Evolutionary conservation across 768 basidiomycete species (phyloP), one percentile per base, ranked within the genome.

Genomic region (Atractiella rhizophila): DNA sequence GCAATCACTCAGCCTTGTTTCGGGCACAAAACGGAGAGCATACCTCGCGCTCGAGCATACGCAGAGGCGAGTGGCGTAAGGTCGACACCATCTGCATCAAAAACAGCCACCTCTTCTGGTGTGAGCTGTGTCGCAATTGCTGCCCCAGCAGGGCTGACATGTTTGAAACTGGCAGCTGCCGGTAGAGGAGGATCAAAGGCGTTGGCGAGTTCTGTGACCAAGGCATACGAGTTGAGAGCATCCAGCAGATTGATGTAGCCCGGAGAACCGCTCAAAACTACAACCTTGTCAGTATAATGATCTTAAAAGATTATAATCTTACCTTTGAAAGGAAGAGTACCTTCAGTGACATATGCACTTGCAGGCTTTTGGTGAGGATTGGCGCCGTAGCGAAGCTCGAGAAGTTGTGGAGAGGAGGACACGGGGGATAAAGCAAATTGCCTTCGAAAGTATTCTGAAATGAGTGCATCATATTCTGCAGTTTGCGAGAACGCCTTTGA

Each of bases 321-420:
- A 81, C 86, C 79, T 65, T 77, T 86, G 69, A 98, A 88, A 15
- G 91, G 91, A 31, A 98, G 66, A 51, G 73, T 70, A 18, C 85
- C 83, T 42, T 75, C 69, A 2, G 75, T 67, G 8, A 96, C 83
- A 54, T 74, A 96, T 0, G 91, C 86, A 59, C 94, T 85, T 0
- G 91, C 88, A 28, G 91, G 91, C 61, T 85, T 91, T 58, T 98
- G 91, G 55, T 98, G 91, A 4, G 91, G 91, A 60, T 98, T 98
- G 4, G 83, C 85, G 29, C 91, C 91, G 57, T 96, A 96, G 38
- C 91, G 69, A 47, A 98, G 63, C 1, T 78, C 64, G 54, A 86
- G 67, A 43, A 81, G 67, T 63, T 96, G 88, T 15, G 82, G 59
- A 21, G 42, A 18, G 15, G 51, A 35, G 28, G 54, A 51, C 1